Percentiles rank a stretch among this genome's conserved stretches.
Evolutionary conservation across 2,329 filamentous ascomycete species (phyloP).

Genomic region (Fusarium sp.): DNA sequence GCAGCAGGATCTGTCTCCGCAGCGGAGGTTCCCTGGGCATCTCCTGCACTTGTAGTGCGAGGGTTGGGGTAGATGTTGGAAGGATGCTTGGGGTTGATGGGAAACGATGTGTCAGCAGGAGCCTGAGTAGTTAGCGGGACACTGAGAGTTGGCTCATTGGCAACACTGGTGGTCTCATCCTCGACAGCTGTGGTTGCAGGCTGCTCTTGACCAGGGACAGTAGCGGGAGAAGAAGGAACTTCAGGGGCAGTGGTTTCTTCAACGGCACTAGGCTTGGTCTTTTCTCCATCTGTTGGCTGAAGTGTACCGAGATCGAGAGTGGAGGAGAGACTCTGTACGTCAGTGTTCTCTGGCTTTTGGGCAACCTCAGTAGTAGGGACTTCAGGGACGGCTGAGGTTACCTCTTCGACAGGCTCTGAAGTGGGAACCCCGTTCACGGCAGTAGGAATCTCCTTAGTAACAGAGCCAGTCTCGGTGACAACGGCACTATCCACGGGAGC

Average conservation of each 20-base stretch:
- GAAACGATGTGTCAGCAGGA: conserved; percentile 18
- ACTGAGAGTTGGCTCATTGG: conserved; percentile 22
- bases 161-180: conserved; percentile 12
- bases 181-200: conserved; percentile 7
- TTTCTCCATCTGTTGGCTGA: conserved; percentile 27
- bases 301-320: conserved; percentile 45
- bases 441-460: conserved; percentile 8
- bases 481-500: conserved; percentile 3
- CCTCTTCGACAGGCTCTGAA: conserved; percentile 8
- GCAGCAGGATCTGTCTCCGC: conserved; percentile 13
- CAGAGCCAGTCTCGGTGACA: conserved; percentile 2
- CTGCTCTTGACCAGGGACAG: conserved; percentile 5
- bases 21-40: conserved; percentile 11
- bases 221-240: conserved; percentile 13
- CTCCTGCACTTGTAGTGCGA: conserved; percentile 3
- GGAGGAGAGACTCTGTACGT: conserved; percentile 21
- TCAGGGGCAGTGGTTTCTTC: conserved; percentile 27
- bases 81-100: conserved; percentile 17
- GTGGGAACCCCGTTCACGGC: conserved; percentile 3
- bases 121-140: conserved; percentile 18
- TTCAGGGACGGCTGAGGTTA: conserved; percentile 11
- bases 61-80: conserved; percentile 12
- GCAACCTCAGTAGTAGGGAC: conserved; percentile 15
- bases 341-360: conserved; percentile 25
- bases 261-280: conserved; percentile 15